phyloP scores from a whole-genome alignment of 495 filamentous ascomycete species.

The Neurospora africana region DNA sequence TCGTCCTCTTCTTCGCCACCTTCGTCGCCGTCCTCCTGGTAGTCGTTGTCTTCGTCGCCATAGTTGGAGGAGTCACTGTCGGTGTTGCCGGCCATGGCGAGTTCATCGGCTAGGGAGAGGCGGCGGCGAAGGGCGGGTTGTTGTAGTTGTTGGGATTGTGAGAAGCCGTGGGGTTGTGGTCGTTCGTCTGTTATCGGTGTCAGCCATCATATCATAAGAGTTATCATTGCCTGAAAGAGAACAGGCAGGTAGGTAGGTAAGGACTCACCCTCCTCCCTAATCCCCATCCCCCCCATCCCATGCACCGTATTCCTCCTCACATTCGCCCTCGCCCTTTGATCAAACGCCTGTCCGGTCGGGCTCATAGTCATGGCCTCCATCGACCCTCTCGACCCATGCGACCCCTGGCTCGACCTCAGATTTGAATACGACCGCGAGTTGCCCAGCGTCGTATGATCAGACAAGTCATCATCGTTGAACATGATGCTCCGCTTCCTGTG shows the following conservation, averaged over 20 bases:
- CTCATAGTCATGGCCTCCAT: not conserved
- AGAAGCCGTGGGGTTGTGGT: not conserved
- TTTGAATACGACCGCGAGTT: not conserved
- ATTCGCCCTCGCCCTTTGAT: not conserved
- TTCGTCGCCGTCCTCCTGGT: not conserved
- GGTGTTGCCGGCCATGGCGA: slow-evolving; percentile 8
- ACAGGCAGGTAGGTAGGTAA: too few species aligned
- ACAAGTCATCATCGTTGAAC: not conserved
- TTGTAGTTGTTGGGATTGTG: not conserved
- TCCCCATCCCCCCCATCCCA: not conserved
- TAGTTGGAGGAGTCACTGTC: slow-evolving; percentile 6
- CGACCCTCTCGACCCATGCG: not conserved
- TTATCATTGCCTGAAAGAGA: too few species aligned
- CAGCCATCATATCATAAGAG: not conserved
- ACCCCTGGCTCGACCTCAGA: not conserved
- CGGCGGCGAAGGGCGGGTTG: not conserved
- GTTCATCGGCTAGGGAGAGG: slow-evolving; percentile 12
- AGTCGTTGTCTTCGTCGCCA: slow-evolving; percentile 3
- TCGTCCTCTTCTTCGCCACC: not conserved
- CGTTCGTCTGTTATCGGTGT: not conserved
- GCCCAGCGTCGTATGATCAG: not conserved
- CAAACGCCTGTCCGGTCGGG: not conserved
- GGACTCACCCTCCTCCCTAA: slow-evolving; percentile 6
- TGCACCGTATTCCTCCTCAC: slow-evolving; percentile 9
- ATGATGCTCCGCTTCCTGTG: not conserved